These are phyloP conservation scores for Aspergillus udagawae DNA, from an alignment of 2,329 filamentous ascomycete species.

Conservation along the genomic window DNA sequence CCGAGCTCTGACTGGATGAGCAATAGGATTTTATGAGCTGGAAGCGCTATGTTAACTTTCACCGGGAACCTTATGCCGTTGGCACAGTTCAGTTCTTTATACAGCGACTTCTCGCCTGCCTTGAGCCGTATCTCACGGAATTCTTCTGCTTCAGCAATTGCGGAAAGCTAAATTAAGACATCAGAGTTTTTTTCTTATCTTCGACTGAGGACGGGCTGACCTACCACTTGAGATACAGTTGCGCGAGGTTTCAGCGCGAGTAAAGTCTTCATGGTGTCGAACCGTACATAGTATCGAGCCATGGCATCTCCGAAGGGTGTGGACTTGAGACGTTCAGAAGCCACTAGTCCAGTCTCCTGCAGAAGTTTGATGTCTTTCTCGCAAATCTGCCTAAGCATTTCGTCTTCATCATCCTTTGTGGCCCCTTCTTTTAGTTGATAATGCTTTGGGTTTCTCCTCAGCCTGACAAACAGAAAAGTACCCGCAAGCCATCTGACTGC, in stretches of 20 bases:
- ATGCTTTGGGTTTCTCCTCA: constrained; percentile 65
- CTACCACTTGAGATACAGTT: constrained; percentile 64
- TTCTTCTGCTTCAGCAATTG: constrained; percentile 64
- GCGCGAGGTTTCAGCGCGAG: constrained; percentile 59
- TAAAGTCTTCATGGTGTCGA: constrained; percentile 72
- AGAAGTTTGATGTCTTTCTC: constrained; percentile 64
- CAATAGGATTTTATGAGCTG: constrained; percentile 71
- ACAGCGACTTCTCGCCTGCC: constrained; percentile 62
- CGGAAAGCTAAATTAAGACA: constrained; percentile 52
- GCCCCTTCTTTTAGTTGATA: constrained; percentile 62
- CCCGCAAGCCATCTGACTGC: constrained; percentile 71
- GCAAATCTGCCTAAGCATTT: constrained; percentile 67
- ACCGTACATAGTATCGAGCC: constrained; percentile 76
- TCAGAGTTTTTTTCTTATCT: constrained; percentile 5
- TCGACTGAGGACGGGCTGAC: constrained; percentile 22
- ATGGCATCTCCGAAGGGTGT: constrained; percentile 76
- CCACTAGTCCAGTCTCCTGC: constrained; percentile 57
- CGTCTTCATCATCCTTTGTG: constrained; percentile 52
- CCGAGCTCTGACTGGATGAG: constrained; percentile 74
- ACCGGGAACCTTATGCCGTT: constrained; percentile 67
- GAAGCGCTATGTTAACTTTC: constrained; percentile 60
- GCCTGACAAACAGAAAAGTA: constrained; percentile 73
- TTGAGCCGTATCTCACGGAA: constrained; percentile 71
- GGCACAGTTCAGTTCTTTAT: constrained; percentile 69
- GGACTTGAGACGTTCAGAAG: constrained; percentile 50